phyloP scores from a whole-genome alignment of 768 basidiomycete genomes.

The Leccinum obscurum region DNA sequence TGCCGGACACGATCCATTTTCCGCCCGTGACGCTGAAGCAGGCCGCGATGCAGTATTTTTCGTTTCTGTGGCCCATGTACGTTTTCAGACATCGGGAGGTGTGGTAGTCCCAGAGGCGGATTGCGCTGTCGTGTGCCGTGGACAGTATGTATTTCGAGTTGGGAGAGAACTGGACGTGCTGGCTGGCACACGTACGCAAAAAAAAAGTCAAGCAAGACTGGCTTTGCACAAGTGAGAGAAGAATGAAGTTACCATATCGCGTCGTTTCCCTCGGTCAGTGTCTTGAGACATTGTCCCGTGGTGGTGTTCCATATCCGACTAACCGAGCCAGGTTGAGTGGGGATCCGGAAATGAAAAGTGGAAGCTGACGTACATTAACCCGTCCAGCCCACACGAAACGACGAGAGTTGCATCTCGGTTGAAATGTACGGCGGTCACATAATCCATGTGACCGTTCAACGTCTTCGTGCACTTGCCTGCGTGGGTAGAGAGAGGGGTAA shows the following conservation, averaged over 20 bases:
- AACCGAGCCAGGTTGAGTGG: neutral
- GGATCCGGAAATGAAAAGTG: conserved; percentile 1
- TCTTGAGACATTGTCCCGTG: conserved; percentile 94
- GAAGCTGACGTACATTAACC: conserved; percentile 72
- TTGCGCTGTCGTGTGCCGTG: conserved; percentile 89
- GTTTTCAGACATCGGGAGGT: conserved; percentile 89
- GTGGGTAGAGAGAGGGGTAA: neutral
- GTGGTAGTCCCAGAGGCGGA: conserved; percentile 95
- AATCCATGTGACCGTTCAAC: conserved; percentile 91
- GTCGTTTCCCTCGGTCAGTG: conserved; percentile 85
- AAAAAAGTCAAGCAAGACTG: neutral
- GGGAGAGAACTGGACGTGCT: conserved; percentile 92
- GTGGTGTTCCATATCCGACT: conserved; percentile 96
- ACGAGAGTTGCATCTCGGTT: conserved; percentile 90
- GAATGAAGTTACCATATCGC: conserved; percentile 63
- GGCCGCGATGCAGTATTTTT: conserved; percentile 81
- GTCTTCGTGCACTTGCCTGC: conserved; percentile 83
- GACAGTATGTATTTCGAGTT: conserved; percentile 95
- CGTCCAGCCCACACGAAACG: conserved; percentile 90
- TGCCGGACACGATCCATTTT: conserved; percentile 89
- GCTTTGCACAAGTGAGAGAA: too few relatives aligned
- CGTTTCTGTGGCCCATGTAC: conserved; percentile 79
- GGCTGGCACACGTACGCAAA: conserved; percentile 42
- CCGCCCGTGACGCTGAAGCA: conserved; percentile 85
- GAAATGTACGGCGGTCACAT: conserved; percentile 93